Evolutionary conservation across 352 stramenopile genomes (phyloP).

Genomic region (Globisporangium recalcitrans): DNA sequence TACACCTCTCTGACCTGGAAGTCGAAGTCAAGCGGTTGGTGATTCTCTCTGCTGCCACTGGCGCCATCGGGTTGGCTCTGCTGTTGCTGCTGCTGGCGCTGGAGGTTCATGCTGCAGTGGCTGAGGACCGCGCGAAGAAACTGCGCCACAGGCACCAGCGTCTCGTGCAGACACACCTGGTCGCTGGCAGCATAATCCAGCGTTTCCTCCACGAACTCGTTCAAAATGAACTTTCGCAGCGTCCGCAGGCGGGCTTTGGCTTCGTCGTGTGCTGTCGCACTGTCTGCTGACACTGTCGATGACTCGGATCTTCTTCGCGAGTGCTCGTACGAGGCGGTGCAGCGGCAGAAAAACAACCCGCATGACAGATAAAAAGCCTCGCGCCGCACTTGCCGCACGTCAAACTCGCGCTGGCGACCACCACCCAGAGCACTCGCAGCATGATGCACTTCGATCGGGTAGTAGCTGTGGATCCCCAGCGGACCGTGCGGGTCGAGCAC

Average conservation of each 20-base stretch:
- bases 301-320: constrained; percentile 14
- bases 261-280: constrained; percentile 7
- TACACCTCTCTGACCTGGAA: constrained; percentile 15
- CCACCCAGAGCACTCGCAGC: too few relatives aligned
- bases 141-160: constrained; percentile 55
- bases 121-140: constrained; percentile 65
- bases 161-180: constrained; percentile 42
- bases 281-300: background rate
- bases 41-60: background rate
- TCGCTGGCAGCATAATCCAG: constrained; percentile 25
- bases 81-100: background rate
- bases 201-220: constrained; percentile 49
- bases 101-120: constrained; percentile 50
- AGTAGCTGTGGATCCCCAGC: constrained; percentile 79
- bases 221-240: constrained; percentile 58
- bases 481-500: constrained; percentile 73
- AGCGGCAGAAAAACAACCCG: constrained; percentile 60
- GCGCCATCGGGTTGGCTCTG: background rate
- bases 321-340: constrained; percentile 63
- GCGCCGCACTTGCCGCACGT: constrained; percentile 48
- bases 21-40: constrained; percentile 20
- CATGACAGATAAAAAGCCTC: constrained; percentile 80
- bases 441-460: constrained; percentile 42
- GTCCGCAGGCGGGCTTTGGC: constrained; percentile 18
- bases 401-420: constrained; percentile 19